Conservation (phyloP, 2,329 filamentous ascomycete species). For the Xylariomycetidae sp. region DNA sequence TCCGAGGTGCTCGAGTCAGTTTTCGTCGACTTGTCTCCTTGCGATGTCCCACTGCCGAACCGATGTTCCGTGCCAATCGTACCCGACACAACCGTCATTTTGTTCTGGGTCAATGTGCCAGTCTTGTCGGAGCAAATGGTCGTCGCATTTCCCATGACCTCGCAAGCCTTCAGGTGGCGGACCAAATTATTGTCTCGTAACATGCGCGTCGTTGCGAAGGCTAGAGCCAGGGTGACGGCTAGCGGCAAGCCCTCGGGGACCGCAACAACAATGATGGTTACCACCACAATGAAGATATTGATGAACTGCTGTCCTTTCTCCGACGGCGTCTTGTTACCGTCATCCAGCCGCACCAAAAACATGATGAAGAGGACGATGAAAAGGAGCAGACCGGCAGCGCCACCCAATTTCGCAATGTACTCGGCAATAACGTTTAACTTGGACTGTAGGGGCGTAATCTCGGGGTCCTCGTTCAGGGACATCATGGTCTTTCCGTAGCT, state of each 20-base stretch:
- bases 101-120: conserved; percentile 61
- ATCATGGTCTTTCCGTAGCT: conserved; percentile 72
- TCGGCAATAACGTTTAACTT: conserved; percentile 71
- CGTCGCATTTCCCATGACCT: conserved; percentile 76
- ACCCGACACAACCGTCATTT: conserved; percentile 61
- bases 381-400: conserved; percentile 68
- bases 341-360: conserved; percentile 61
- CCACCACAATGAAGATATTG: conserved; percentile 70
- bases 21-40: conserved; percentile 13
- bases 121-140: conserved; percentile 66
- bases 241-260: conserved; percentile 73
- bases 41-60: conserved; percentile 46
- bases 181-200: conserved; percentile 72
- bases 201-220: conserved; percentile 73
- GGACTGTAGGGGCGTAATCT: conserved; percentile 70
- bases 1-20: conserved; percentile 12
- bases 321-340: conserved; percentile 47
- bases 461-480: conserved; percentile 65
- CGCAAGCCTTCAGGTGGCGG: conserved; percentile 69
- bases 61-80: conserved; percentile 50
- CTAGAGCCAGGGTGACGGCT: conserved; percentile 70
- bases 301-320: conserved; percentile 74
- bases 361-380: conserved; percentile 84
- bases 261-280: conserved; percentile 74
- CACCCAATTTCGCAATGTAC: conserved; percentile 72